Percentiles rank a stretch among this genome's conserved stretches.
Conservation (phyloP, 441 rosid genomes). For the Adansonia madagascariensis region DNA sequence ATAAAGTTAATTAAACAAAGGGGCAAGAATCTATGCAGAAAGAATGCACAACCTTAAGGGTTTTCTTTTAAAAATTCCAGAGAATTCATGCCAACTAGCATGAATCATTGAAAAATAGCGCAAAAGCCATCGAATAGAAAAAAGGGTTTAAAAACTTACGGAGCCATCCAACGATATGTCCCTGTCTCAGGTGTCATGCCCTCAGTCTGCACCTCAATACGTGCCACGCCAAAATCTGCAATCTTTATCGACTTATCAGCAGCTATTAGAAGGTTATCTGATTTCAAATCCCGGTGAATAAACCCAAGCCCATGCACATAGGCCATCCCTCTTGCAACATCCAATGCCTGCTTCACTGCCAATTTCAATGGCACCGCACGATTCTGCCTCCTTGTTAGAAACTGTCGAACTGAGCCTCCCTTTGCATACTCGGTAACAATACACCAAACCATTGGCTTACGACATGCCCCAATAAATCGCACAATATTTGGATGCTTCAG, state of each 20-base stretch:
- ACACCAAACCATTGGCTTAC: conserved; percentile 95
- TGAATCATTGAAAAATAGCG: background rate
- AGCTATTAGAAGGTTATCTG: conserved; percentile 87
- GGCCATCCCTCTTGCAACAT: conserved; percentile 96
- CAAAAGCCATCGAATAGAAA: background rate
- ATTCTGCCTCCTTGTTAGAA: conserved; percentile 73
- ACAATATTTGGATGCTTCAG: conserved; percentile 88
- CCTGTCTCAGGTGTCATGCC: conserved; percentile 99
- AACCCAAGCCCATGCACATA: conserved; percentile 83
- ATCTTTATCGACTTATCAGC: conserved; percentile 88
- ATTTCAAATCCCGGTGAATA: conserved; percentile 88
- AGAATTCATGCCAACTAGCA: conserved; percentile 7
- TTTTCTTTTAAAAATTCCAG: background rate
- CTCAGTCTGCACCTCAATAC: conserved; percentile 96
- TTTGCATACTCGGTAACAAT: conserved; percentile 95
- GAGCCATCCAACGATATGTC: conserved; percentile 99
- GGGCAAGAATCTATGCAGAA: background rate
- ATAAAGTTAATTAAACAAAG: conserved; percentile 10
- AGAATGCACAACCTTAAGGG: conserved; percentile 6
- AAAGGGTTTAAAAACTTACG: conserved; percentile 59
- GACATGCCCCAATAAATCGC: conserved; percentile 83
- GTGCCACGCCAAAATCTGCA: conserved; percentile 97
- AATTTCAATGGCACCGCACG: conserved; percentile 79
- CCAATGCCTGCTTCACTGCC: conserved; percentile 93
- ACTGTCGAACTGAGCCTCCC: conserved; percentile 92